Conservation (phyloP, 192 early-diverging fungal species). For the Coemansia interrupta region DNA sequence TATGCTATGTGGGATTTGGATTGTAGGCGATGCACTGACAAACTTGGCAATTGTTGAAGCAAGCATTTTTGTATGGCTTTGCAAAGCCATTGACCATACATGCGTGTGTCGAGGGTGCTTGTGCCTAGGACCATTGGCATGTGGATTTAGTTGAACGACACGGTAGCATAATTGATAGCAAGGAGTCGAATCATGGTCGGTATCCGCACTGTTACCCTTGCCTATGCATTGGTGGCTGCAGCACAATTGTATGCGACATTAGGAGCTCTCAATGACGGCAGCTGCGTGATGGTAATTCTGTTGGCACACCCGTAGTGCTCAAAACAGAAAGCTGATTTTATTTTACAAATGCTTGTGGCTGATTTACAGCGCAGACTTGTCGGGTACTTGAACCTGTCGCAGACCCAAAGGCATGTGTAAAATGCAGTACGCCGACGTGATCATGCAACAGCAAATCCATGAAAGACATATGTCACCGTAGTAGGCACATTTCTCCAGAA, state of each 20-base stretch:
- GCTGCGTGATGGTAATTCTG: conserved; percentile 55
- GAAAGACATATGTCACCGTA: conserved; percentile 25
- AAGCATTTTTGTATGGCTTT: conserved; percentile 51
- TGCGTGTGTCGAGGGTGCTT: conserved; percentile 58
- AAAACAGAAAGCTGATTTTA: conserved; percentile 65
- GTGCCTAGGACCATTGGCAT: conserved; percentile 54
- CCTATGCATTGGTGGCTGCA: conserved; percentile 67
- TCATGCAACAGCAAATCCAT: conserved; percentile 1
- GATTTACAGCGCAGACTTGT: conserved; percentile 63
- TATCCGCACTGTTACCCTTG: conserved; percentile 59
- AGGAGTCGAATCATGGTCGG: conserved; percentile 65
- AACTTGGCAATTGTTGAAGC: conserved; percentile 57
- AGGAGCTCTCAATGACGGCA: conserved; percentile 16
- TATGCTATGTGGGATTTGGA: conserved; percentile 53
- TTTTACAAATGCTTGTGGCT: conserved; percentile 80
- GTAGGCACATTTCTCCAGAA: conserved; percentile 72
- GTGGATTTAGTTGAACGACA: conserved; percentile 70
- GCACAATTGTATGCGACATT: conserved; percentile 54
- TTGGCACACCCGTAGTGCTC: too few species aligned
- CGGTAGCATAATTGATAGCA: conserved; percentile 66
- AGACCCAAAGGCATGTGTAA: conserved; percentile 51
- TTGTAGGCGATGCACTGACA: conserved; percentile 67
- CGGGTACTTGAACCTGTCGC: conserved; percentile 71
- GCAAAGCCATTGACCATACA: conserved; percentile 64
- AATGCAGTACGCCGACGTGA: conserved; percentile 67